These are phyloP conservation scores for Berkeleyomyces rouxiae DNA, from an alignment of 2,329 filamentous ascomycete genomes.

Conservation along the genomic window DNA sequence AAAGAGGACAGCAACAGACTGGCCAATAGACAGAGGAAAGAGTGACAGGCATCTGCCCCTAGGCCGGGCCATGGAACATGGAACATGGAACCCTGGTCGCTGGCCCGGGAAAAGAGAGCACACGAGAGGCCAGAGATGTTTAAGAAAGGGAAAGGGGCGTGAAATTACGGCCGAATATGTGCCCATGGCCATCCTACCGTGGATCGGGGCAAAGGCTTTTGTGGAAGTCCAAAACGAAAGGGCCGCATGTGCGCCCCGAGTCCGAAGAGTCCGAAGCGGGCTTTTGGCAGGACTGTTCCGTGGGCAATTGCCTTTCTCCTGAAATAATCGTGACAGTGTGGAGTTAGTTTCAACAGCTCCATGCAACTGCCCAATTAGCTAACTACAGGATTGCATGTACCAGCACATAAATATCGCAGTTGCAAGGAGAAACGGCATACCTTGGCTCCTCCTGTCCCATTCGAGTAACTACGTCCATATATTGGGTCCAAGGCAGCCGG, in stretches of 20 bases:
- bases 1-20: neutral
- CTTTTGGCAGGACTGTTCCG: neutral
- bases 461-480: too few relatives aligned
- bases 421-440: too few relatives aligned
- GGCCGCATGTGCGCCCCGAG: neutral
- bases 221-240: neutral
- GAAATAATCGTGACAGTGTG: neutral
- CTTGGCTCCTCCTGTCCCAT: too few relatives aligned
- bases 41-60: neutral
- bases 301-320: neutral
- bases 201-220: too few relatives aligned
- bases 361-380: too few relatives aligned
- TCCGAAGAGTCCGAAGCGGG: neutral
- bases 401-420: too few relatives aligned
- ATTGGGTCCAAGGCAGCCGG: too few relatives aligned
- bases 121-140: neutral
- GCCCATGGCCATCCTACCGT: too few relatives aligned
- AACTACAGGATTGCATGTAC: too few relatives aligned
- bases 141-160: neutral
- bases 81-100: neutral
- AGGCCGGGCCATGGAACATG: neutral
- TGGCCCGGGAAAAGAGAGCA: neutral
- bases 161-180: neutral
- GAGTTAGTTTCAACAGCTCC: too few relatives aligned
- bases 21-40: neutral